Base-by-base conservation (phyloP, 2,329 filamentous ascomycete genomes). In the Fusarium temperatum region DNA sequence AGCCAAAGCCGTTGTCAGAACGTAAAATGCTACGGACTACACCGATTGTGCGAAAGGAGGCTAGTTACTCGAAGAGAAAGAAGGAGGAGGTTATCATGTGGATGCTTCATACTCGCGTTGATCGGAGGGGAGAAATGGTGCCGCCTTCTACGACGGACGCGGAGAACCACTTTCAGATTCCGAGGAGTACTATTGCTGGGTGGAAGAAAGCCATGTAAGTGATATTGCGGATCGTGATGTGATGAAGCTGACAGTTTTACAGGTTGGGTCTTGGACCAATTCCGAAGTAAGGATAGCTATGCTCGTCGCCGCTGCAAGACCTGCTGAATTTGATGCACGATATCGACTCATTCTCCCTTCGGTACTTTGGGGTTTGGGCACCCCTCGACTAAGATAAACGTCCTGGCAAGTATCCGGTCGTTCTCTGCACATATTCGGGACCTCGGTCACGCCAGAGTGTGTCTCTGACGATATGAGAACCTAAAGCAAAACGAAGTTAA, bases 1-100 rank as follows among this genome's bases (percentile, higher is more conserved):
- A 65, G 32, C 70, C 70, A 10, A 73, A 73, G 17, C 69, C 69
- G 0, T 30, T 73, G 2, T 60, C 64, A 13, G 70, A 72, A n/a
- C 69, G 69, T 1, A 59, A 61, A 9, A 17, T 59, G 8, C 38
- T 30, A 28, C 50, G 50, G 9, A 47, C 22, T 6, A 70, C 51
- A n/a, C 50, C 64, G 10, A 73, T 73, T n/a, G 30, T 60, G 5
- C 70, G 70, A 13, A 70, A 54, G 12, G 64, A 73, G 32, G 57
- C 47, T 12, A 73, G 42, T 41, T 66, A 73, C 4, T 54, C 70
- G 8, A 72, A 70, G 41, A 50, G 28, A 11, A 73, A 64, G 39
- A 65, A 53, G 18, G 51, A 72, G 7, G 70, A 72, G 22, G 70
- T 72, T 32, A 48, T 72, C 1, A 26, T 30, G 41, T 73, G 66